Percentiles rank a stretch among this genome's conserved stretches.
phyloP scores from a whole-genome alignment of 2,329 filamentous ascomycete genomes.

The Talaromyces piceae region DNA sequence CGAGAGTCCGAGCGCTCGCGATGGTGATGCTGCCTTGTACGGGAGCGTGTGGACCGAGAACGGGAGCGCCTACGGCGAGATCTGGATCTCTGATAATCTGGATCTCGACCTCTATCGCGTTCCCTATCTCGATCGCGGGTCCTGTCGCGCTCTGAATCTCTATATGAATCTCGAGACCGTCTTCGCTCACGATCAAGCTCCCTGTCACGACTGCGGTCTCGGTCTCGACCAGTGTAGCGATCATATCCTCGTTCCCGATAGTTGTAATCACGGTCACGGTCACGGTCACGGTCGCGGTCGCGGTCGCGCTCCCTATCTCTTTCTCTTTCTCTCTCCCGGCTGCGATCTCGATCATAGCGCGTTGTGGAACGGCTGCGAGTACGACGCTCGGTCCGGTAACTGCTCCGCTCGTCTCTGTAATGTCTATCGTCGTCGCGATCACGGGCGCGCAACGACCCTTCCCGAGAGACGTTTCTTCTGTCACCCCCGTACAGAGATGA shows the following conservation, averaged over 20 bases:
- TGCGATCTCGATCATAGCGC: constrained; percentile 21
- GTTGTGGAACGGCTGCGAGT: constrained; percentile 22
- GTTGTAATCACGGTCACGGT: constrained; percentile 21
- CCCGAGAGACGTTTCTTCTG: constrained; percentile 12
- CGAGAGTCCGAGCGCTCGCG: too few relatives aligned
- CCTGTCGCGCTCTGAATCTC: constrained; percentile 14
- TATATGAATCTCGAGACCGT: constrained; percentile 9
- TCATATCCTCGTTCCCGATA: constrained; percentile 24
- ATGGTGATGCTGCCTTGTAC: too few relatives aligned
- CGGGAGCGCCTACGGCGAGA: too few relatives aligned
- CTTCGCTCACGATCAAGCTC: constrained; percentile 9
- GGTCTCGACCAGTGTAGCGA: constrained; percentile 20
- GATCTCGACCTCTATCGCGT: constrained; percentile 11
- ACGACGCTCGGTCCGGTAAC: not conserved
- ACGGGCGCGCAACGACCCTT: constrained; percentile 15
- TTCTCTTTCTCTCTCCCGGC: constrained; percentile 24
- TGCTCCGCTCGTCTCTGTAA: constrained; percentile 5
- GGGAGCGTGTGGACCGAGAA: too few relatives aligned
- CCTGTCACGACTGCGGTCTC: constrained; percentile 17
- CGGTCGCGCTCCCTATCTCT: constrained; percentile 23
- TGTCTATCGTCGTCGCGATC: constrained; percentile 12
- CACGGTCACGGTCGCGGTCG: constrained; percentile 23
- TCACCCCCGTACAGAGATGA: constrained; percentile 17
- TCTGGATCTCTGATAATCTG: too few relatives aligned
- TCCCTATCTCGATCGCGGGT: constrained; percentile 8